Evolutionary conservation across 2,329 filamentous ascomycete species (phyloP).

Genomic region (Claviceps purpurea): DNA sequence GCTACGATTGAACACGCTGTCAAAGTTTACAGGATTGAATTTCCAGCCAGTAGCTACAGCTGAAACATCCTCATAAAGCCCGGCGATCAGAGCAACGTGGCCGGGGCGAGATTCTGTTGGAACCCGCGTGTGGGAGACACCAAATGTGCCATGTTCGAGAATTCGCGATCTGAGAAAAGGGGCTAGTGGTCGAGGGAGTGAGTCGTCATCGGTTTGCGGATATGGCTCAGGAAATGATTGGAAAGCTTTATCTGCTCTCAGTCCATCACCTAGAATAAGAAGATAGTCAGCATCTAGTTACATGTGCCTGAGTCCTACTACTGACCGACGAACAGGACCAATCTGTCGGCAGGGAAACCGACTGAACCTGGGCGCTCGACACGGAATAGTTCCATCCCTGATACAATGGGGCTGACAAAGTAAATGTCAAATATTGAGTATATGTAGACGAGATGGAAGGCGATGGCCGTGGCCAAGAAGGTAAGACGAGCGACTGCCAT

Average conservation of each 20-base stretch:
- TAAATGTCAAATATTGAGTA: constrained; percentile 98
- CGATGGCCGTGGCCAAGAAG: constrained; percentile 76
- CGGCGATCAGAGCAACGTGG: constrained; percentile 92
- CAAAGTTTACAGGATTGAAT: constrained; percentile 93
- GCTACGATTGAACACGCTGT: constrained; percentile 96
- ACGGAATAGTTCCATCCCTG: constrained; percentile 76
- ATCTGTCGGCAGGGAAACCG: constrained; percentile 71
- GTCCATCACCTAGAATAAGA: constrained; percentile 54
- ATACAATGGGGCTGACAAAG: constrained; percentile 94
- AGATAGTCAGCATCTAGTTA: background rate
- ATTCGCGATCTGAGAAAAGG: constrained; percentile 85
- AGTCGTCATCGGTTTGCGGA: constrained; percentile 47
- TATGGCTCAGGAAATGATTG: constrained; percentile 86
- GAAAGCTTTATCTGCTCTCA: constrained; percentile 96
- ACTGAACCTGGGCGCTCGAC: constrained; percentile 45
- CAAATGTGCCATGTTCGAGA: constrained; percentile 83
- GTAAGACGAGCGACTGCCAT: constrained; percentile 56
- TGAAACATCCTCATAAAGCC: constrained; percentile 94
- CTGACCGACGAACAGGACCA: constrained; percentile 78
- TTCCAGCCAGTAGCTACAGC: constrained; percentile 98
- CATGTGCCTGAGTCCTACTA: constrained; percentile 19
- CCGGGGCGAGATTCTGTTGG: constrained; percentile 93
- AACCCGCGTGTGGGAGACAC: constrained; percentile 91
- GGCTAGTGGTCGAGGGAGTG: constrained; percentile 66
- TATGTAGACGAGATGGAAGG: constrained; percentile 90